Conservation (phyloP, 176 grass and related monocot genomes). For the Echinochloa phyllopogon region DNA sequence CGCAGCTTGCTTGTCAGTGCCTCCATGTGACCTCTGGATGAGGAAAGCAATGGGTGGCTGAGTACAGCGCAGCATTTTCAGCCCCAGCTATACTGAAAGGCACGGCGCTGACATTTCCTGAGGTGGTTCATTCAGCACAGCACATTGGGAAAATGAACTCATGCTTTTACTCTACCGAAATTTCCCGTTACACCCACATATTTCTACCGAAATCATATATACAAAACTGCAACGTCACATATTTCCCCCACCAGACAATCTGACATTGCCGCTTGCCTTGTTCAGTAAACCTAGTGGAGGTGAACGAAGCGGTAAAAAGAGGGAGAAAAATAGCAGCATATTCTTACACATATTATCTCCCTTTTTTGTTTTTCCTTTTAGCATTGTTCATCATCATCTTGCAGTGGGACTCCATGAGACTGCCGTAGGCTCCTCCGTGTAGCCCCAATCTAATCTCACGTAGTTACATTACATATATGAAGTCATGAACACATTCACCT, state of each 20-base stretch:
- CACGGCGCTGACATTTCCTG: neutral
- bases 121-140: neutral
- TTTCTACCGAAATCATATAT: no score
- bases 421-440: neutral
- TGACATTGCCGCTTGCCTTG: no score
- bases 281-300: no score
- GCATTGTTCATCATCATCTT: slow-evolving; percentile 24
- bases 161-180: neutral
- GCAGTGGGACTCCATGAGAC: neutral
- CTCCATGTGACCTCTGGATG: neutral
- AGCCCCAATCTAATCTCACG: slow-evolving; percentile 7
- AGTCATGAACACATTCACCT: slow-evolving; percentile 3
- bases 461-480: neutral
- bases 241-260: no score
- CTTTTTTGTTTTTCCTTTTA: neutral
- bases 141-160: no score
- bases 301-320: neutral
- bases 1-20: no score
- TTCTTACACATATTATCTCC: neutral
- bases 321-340: neutral
- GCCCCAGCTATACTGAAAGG: neutral
- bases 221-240: no score
- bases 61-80: neutral
- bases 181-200: no score
- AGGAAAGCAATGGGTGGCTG: neutral